Conservation (phyloP, 352 stramenopile species). For the Phytophthora pini region DNA sequence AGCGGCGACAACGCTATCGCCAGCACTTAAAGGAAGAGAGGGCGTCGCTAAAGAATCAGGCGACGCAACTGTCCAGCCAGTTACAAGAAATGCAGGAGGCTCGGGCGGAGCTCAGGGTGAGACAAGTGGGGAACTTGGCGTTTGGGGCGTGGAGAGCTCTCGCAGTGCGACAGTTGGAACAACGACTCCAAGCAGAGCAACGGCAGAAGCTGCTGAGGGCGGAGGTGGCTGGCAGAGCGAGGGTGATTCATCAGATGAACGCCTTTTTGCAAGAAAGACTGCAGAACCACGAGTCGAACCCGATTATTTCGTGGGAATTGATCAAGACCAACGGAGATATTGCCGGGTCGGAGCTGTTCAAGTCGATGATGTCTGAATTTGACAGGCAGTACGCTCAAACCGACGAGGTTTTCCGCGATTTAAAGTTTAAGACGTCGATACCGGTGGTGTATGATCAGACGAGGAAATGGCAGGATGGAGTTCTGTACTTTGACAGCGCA, state of each 20-base stretch:
- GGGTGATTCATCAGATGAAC: slow-evolving; percentile 17
- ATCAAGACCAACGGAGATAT: background rate
- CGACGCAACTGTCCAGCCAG: background rate
- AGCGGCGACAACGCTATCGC: slow-evolving; percentile 16
- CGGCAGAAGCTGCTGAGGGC: slow-evolving; percentile 12
- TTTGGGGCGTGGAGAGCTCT: slow-evolving; percentile 22
- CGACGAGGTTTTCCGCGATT: slow-evolving; percentile 7
- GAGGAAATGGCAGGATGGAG: slow-evolving; percentile 9
- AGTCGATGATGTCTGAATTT: slow-evolving; percentile 7
- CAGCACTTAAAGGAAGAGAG: slow-evolving; percentile 27
- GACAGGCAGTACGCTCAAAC: slow-evolving; percentile 15
- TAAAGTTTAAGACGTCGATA: slow-evolving; percentile 6
- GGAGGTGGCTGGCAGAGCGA: slow-evolving; percentile 7
- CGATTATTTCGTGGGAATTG: slow-evolving; percentile 6
- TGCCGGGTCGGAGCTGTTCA: slow-evolving; percentile 1
- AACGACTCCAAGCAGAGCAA: slow-evolving; percentile 18
- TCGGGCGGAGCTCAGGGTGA: background rate
- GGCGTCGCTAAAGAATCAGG: slow-evolving; percentile 9
- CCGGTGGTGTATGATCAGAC: slow-evolving; percentile 9
- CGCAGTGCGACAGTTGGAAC: slow-evolving; percentile 18
- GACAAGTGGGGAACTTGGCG: slow-evolving; percentile 8
- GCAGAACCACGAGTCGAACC: background rate
- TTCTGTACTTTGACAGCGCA: slow-evolving; percentile 25
- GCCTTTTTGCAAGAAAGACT: slow-evolving; percentile 2
- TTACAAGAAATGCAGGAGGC: background rate